Conservation (phyloP, 257 asterid genomes). For the Fraxinus cuspidata region DNA sequence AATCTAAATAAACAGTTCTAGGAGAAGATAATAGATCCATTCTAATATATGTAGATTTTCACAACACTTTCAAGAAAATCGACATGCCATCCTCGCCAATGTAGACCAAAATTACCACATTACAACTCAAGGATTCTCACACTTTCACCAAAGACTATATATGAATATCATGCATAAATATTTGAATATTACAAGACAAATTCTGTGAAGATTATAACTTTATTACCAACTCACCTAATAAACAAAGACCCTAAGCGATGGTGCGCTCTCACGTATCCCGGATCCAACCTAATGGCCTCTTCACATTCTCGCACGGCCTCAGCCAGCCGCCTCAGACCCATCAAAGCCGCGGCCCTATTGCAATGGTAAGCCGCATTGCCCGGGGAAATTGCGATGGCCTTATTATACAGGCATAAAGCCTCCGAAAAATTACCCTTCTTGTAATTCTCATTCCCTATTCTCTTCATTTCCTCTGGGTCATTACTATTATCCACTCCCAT, state of each 20-base stretch:
- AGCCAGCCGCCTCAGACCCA: conserved; percentile 55
- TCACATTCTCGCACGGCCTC: conserved; percentile 85
- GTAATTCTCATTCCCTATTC: conserved; percentile 70
- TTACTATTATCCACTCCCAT: conserved; percentile 25
- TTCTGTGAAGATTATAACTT: conserved; percentile 14
- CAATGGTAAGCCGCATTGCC: conserved; percentile 72
- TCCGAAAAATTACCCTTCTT: conserved; percentile 62
- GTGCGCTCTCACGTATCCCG: conserved; percentile 77
- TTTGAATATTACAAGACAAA: conserved; percentile 5
- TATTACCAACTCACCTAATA: conserved; percentile 64
- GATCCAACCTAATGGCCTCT: conserved; percentile 88
- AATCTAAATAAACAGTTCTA: conserved; percentile 34
- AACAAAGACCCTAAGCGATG: conserved; percentile 82
- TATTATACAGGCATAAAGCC: conserved; percentile 74
- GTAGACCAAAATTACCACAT: conserved; percentile 2
- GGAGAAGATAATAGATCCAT: conserved; percentile 21
- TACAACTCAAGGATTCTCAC: neutral
- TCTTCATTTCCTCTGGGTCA: conserved; percentile 87
- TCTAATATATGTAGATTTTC: conserved; percentile 17
- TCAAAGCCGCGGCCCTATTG: conserved; percentile 82
- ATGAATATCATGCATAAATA: conserved; percentile 16
- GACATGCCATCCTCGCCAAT: conserved; percentile 20
- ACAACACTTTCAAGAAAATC: conserved; percentile 24
- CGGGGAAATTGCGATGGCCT: conserved; percentile 68
- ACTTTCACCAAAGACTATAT: neutral